These are phyloP conservation scores for Clausena lansium DNA, from an alignment of 345 rosid genomes.

Conservation along the genomic window DNA sequence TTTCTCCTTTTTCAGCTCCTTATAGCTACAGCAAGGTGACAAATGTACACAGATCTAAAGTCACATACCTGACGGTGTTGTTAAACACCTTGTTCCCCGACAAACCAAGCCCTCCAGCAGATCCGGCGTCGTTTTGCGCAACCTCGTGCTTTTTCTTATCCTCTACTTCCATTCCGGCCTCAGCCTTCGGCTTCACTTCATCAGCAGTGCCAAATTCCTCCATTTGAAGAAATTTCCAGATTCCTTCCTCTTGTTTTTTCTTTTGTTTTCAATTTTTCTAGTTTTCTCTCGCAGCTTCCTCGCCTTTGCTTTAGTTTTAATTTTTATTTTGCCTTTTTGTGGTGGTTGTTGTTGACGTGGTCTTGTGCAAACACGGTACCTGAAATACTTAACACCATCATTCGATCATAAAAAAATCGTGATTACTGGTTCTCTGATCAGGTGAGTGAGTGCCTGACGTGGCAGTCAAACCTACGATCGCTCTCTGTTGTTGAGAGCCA, in stretches of 20 bases:
- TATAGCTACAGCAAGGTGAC: background rate
- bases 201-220: background rate
- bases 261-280: background rate
- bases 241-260: background rate
- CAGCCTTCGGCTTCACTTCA: constrained; percentile 13
- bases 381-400: no score
- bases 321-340: background rate
- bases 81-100: constrained; percentile 7
- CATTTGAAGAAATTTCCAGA: background rate
- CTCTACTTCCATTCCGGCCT: constrained; percentile 24
- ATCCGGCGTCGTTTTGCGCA: constrained; percentile 29
- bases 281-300: background rate
- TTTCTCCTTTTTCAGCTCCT: background rate
- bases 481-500: no score
- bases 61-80: constrained; percentile 19
- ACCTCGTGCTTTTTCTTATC: constrained; percentile 19
- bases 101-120: constrained; percentile 25
- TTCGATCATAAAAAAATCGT: background rate
- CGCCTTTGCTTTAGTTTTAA: background rate
- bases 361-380: background rate
- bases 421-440: background rate
- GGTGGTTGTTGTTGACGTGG: background rate
- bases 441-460: background rate
- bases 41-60: constrained; percentile 6
- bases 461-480: background rate